Base-by-base conservation (phyloP, 164 flowering plant species). In the Vitis cinerea region DNA sequence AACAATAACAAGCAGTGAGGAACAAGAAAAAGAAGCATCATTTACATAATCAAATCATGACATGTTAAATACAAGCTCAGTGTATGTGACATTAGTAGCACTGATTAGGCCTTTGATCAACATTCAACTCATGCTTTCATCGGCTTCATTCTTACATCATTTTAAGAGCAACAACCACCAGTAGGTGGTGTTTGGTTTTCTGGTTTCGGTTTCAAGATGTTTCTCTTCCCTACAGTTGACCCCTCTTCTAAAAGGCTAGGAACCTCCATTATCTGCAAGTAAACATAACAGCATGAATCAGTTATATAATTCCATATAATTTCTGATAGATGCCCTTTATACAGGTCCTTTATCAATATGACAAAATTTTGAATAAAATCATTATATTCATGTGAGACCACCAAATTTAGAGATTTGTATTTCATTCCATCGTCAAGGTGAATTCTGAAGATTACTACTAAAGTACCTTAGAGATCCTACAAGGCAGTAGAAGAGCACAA, bases 231-330 rank as follows among this genome's bases (percentile, higher is more conserved):
- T 56, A 27, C 79, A 15, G 70, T 76, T 9, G 94, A 86, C 57
- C 93, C 93, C 84, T 87, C 92, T 71, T 83, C 89, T 67, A 86
- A 56, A 13, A 92, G 88, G 73, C 92, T 85, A 13, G 97, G 97
- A 77, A 85, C 81, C 72, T 87, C 92, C 91, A 88, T 81, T 77
- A 92, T 89, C 97, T 91, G 80, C 54, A 29, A 5, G 47, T 10
- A 61, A 30, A 29, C 44, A 31, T 6, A 61, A 23, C 19, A 15
- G 16, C 3, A 31, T 50, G 15, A 37, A 37, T 37, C 44, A 37
- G 7, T 37, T 4, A 37, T 37, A 37, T 0, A 37, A 37, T 3
- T 37, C 44, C 4, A 37, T 37, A 3, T 37, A 37, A 37, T 3
- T 37, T 37, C 44, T 3, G 1, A 0, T 37, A 37, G 44, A 37